Evolutionary conservation across 495 filamentous ascomycete genomes (phyloP).

Genomic region (Achaetomiella virescens): DNA sequence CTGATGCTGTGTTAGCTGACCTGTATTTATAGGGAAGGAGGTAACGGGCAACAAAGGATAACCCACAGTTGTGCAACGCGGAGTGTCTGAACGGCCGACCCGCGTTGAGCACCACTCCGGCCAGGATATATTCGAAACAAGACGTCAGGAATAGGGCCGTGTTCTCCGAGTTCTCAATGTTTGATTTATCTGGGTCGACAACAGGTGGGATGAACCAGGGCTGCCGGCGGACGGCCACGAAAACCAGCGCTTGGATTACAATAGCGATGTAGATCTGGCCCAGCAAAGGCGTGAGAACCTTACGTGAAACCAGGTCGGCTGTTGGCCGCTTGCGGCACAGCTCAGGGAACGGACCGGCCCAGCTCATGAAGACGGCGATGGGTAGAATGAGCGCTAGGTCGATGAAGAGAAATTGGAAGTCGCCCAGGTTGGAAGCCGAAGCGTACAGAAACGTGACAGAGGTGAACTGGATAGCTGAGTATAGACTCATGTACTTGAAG

Average conservation of each 20-base stretch:
- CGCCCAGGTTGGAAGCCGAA: slow-evolving; percentile 90
- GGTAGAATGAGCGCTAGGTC: slow-evolving; percentile 89
- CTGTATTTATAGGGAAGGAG: neutral
- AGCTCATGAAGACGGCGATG: slow-evolving; percentile 98
- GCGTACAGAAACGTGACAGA: slow-evolving; percentile 96
- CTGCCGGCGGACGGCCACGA: slow-evolving; percentile 64
- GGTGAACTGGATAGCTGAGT: slow-evolving; percentile 99
- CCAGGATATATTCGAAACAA: slow-evolving; percentile 89
- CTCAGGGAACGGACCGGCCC: slow-evolving; percentile 75
- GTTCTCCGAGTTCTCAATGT: slow-evolving; percentile 86
- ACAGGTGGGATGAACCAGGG: slow-evolving; percentile 82
- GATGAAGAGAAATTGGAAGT: slow-evolving; percentile 97
- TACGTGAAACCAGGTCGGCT: slow-evolving; percentile 86
- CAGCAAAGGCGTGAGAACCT: slow-evolving; percentile 82
- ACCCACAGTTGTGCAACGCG: slow-evolving; percentile 72
- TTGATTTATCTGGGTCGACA: slow-evolving; percentile 66
- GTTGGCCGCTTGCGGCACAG: slow-evolving; percentile 83
- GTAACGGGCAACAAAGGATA: slow-evolving; percentile 2
- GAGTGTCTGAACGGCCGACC: slow-evolving; percentile 82
- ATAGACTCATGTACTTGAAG: slow-evolving; percentile 99
- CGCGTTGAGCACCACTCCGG: slow-evolving; percentile 80
- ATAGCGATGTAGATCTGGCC: slow-evolving; percentile 84
- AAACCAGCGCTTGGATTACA: slow-evolving; percentile 67
- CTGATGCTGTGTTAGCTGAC: slow-evolving; percentile 33
- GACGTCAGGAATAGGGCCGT: slow-evolving; percentile 82